Base-by-base conservation (phyloP, 225 moss, liverwort and hornwort species). In the Anthoceros angustus region DNA sequence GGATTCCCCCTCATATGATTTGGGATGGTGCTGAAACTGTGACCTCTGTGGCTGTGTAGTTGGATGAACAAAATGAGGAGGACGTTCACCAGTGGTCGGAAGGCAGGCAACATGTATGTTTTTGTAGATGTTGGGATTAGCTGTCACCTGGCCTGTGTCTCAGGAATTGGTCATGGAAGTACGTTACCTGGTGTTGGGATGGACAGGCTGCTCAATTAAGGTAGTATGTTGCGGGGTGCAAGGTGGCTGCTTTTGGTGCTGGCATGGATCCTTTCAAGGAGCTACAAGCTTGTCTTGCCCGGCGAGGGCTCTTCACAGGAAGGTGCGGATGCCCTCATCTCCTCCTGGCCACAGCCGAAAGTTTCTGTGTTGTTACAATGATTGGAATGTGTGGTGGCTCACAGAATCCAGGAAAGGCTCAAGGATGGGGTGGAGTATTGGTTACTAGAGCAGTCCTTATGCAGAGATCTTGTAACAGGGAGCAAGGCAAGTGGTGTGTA, bases 31-130 rank as follows among this genome's bases (percentile, higher is more conserved):
- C 4, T 32, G 32, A 32, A 32, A 32, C 4, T 4, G 32, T 32
- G 32, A 32, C 32, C 4, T 32, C 4, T 32, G 32, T 32, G 2
- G 2, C 32, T 7, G 18, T 55, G 55, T 71, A 98, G 85, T 76
- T 92, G 62, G 92, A 98, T 71, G 92, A 92, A 61, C 69, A 77
- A 61, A 98, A 98, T 63, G 98, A 98, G 75, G 83, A 89, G 65
- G 77, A 78, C 48, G 62, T 95, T 50, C 72, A 48, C n/a, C 55
- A 55, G 14, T 55, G 18, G 10, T 55, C n/a, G 3, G 55, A 55
- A 55, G 55, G 23, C n/a, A 55, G 55, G 15, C 14, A 15, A 0
- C 18, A 18, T 4, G 55, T 55, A 55, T 55, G 45, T 2, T 16
- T 46, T 46, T 46, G 10, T 46, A 10, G 12, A 46, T 16, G 45